Evolutionary conservation across 768 basidiomycete species (phyloP).

Genomic region (Rhodosporidiobolus sp.): DNA sequence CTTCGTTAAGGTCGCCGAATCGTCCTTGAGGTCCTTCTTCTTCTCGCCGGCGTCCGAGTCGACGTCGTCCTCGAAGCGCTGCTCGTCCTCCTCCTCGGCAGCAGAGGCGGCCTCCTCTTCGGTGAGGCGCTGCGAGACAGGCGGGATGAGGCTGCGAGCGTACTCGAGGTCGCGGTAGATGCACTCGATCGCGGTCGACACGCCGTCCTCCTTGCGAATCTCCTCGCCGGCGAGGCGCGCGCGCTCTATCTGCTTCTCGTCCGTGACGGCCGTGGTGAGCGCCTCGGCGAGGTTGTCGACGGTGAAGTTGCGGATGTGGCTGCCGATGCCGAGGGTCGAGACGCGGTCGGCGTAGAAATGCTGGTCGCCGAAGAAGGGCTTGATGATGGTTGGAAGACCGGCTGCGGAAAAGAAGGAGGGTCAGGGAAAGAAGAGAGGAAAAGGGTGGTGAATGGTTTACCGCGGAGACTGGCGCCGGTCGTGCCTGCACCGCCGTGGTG

Average conservation of each 20-base stretch:
- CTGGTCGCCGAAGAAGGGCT: conserved; percentile 97
- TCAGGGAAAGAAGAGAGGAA: neutral
- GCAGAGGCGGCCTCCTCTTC: neutral
- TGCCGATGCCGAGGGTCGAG: conserved; percentile 90
- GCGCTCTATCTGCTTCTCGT: conserved; percentile 80
- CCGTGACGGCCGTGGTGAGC: conserved; percentile 74
- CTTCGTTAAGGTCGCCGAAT: neutral
- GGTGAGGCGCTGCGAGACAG: neutral
- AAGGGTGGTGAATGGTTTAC: conserved; percentile 55
- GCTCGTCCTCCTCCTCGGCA: neutral
- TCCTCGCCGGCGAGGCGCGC: conserved; percentile 80
- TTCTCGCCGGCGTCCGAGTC: conserved; percentile 4
- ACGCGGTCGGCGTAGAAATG: conserved; percentile 97
- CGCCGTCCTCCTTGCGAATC: conserved; percentile 92
- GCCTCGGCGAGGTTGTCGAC: conserved; percentile 74
- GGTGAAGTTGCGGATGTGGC: conserved; percentile 81
- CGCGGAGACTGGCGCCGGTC: conserved; percentile 81
- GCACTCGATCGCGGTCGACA: conserved; percentile 83
- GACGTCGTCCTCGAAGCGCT: neutral
- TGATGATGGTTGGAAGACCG: conserved; percentile 91
- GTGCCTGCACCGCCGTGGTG: conserved; percentile 98
- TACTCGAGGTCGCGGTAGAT: conserved; percentile 97
- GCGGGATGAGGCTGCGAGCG: conserved; percentile 51
- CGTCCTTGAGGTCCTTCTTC: neutral
- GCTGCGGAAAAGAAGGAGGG: conserved; percentile 52